These are phyloP conservation scores for Diatrype stigma DNA, from an alignment of 2,329 filamentous ascomycete species.

Conservation along the genomic window DNA sequence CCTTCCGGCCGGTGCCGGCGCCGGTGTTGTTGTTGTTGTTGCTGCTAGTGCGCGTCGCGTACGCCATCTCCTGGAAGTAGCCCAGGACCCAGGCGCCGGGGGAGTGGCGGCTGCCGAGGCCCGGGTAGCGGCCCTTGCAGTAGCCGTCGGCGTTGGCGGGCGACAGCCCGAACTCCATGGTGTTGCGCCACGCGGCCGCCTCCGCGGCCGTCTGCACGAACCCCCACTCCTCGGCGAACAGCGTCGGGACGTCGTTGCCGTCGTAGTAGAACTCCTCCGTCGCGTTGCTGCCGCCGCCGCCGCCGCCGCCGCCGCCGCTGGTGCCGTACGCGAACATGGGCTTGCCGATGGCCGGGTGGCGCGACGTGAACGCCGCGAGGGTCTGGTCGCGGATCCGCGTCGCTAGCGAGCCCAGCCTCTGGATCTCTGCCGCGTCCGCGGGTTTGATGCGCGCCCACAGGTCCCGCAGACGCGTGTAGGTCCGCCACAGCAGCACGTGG, in stretches of 20 bases:
- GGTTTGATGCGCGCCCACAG: background rate
- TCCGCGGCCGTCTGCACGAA: background rate
- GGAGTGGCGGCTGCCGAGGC: constrained; percentile 13
- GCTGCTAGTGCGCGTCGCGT: constrained; percentile 2
- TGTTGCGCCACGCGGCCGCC: constrained; percentile 9
- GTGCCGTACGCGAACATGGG: constrained; percentile 10
- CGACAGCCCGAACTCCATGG: constrained; percentile 14
- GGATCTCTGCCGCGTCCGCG: background rate
- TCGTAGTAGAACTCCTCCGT: constrained; percentile 14
- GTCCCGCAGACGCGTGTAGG: background rate
- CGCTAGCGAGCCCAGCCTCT: background rate
- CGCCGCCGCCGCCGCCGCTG: background rate
- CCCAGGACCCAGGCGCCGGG: constrained; percentile 15
- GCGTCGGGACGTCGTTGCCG: constrained; percentile 17
- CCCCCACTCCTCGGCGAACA: constrained; percentile 14
- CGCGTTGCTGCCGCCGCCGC: background rate
- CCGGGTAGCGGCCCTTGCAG: constrained; percentile 7
- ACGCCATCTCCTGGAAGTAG: constrained; percentile 16
- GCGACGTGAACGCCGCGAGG: background rate
- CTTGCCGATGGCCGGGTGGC: background rate
- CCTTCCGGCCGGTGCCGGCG: no score
- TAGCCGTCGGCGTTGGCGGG: constrained; percentile 8
- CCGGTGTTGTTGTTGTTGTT: background rate
- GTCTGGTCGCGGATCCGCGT: background rate
- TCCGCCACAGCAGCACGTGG: constrained; percentile 16